Base-by-base conservation (phyloP, 352 stramenopile genomes). In the Phytophthora podocarpi region DNA sequence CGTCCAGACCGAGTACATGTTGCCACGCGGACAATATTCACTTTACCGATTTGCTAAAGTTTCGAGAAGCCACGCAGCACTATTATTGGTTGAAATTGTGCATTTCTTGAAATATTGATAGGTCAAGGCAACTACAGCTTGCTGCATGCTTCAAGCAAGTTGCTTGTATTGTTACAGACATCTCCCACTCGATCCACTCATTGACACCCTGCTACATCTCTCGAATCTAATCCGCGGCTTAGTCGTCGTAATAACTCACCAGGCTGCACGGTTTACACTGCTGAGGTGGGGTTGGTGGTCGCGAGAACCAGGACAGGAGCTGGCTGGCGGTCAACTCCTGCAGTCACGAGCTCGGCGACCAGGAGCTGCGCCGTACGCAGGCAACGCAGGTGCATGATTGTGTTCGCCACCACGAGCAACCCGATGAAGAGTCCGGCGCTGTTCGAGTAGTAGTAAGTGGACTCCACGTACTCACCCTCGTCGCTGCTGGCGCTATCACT, bases 1-100 rank as follows among this genome's bases (percentile, higher is more conserved):
- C 69, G 86, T 93, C 86, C 84, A 95, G 35, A 93, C 65, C 67
- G 86, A 93, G 73, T 95, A 87, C 86, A 95, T 95, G 43, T 10
- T 57, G 42, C 43, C 46, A 69, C 50, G 51, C 26, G 50, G 51
- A 49, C 45, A 54, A 58, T 61, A 35, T 48, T 65, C 10, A 20
- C n/a, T 50, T 48, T 47, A 8, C 58, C 41, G 18, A 28, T 40
- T 32, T 60, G 11, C 8, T 16, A n/a, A n/a, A n/a, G n/a, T 18
- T 21, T 21, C 24, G 8, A 4, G 5, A 16, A 18, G 34, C 12
- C 6, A 18, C 13, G 41, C 15, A 10, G 7, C 39, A 15, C 47
- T 18, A 67, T 64, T 18, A 67, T 64, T 69, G 61, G 53, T 9
- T 57, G 36, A 56, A 52, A 61, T 31, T n/a, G n/a, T n/a, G n/a